Evolutionary conservation across 2,329 filamentous ascomycete genomes (phyloP).

Genomic region (Xylariaceae sp.): DNA sequence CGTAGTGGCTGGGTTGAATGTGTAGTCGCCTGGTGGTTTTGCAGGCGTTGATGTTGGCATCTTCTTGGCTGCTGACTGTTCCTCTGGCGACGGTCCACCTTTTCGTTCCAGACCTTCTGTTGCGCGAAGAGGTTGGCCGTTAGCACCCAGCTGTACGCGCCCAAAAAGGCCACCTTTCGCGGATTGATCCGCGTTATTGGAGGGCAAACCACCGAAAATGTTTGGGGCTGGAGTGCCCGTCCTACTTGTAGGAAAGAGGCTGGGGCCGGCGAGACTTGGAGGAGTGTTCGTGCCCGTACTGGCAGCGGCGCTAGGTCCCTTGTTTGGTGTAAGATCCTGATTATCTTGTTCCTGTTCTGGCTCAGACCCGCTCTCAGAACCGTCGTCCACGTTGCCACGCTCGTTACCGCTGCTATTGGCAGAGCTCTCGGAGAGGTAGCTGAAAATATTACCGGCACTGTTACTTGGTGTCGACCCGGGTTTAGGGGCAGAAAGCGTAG

Average conservation of each 20-base stretch:
- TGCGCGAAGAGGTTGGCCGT: conserved; percentile 28
- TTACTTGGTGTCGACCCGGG: conserved; percentile 19
- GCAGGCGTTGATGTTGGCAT: conserved; percentile 3
- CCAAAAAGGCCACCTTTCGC: conserved; percentile 28
- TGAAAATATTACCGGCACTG: conserved; percentile 49
- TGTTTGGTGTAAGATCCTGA: conserved; percentile 38
- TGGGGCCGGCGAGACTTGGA: conserved; percentile 29
- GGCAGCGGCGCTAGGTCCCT: conserved; percentile 38
- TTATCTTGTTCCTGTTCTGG: conserved; percentile 39
- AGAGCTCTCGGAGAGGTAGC: conserved; percentile 55
- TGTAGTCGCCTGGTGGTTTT: not conserved
- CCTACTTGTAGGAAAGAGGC: conserved; percentile 29
- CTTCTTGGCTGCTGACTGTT: conserved; percentile 7
- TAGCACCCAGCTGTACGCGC: conserved; percentile 27
- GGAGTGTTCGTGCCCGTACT: conserved; percentile 38
- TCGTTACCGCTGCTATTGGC: conserved; percentile 49
- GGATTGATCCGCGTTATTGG: conserved; percentile 14
- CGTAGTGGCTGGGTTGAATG: not conserved
- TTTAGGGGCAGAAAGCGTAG: conserved; percentile 22
- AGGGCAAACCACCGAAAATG: conserved; percentile 14
- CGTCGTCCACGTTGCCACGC: conserved; percentile 40
- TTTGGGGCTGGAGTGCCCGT: conserved; percentile 11
- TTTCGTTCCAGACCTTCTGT: conserved; percentile 7
- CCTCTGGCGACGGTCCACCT: conserved; percentile 15
- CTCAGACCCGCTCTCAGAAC: conserved; percentile 41